Percentiles rank a stretch among this genome's conserved stretches.
phyloP scores from a whole-genome alignment of 2,329 filamentous ascomycete genomes.

The Colletotrichum agaves region DNA sequence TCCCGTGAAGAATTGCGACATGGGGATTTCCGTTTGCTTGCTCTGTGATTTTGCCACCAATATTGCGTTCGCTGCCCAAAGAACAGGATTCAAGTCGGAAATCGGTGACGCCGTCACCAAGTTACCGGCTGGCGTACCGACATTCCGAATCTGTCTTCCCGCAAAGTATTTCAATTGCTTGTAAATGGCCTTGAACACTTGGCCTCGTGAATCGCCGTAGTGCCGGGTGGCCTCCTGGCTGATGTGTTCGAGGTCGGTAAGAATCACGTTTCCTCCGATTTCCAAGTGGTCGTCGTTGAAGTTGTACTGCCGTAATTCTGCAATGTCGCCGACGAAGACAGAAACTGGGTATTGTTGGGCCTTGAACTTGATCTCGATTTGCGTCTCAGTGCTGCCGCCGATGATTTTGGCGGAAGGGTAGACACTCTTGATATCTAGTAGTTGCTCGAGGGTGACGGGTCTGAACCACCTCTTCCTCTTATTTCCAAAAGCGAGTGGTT shows the following conservation, averaged over 20 bases:
- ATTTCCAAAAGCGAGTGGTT: conserved; percentile 88
- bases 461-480: conserved; percentile 95
- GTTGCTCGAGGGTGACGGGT: conserved; percentile 84
- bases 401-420: conserved; percentile 93
- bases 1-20: conserved; percentile 91
- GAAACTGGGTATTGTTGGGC: conserved; percentile 89
- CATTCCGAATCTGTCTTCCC: conserved; percentile 93
- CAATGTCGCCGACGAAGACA: conserved; percentile 92
- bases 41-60: conserved; percentile 82
- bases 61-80: conserved; percentile 86
- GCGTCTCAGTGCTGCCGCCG: conserved; percentile 94
- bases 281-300: conserved; percentile 87
- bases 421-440: conserved; percentile 89
- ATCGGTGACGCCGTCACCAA: conserved; percentile 95
- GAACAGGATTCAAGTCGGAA: conserved; percentile 93
- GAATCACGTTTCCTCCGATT: conserved; percentile 89
- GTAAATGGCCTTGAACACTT: conserved; percentile 89
- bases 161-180: conserved; percentile 97
- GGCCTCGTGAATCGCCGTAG: conserved; percentile 77
- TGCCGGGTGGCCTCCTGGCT: conserved; percentile 81
- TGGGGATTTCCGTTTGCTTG: conserved; percentile 85
- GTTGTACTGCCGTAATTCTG: conserved; percentile 84
- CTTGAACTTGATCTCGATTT: conserved; percentile 99
- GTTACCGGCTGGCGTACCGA: conserved; percentile 96
- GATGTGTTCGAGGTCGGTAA: conserved; percentile 91